Evolutionary conservation across 2,329 filamentous ascomycete species (phyloP), one percentile per base, ranked within the genome.

Genomic region (Colletotrichum costaricense): DNA sequence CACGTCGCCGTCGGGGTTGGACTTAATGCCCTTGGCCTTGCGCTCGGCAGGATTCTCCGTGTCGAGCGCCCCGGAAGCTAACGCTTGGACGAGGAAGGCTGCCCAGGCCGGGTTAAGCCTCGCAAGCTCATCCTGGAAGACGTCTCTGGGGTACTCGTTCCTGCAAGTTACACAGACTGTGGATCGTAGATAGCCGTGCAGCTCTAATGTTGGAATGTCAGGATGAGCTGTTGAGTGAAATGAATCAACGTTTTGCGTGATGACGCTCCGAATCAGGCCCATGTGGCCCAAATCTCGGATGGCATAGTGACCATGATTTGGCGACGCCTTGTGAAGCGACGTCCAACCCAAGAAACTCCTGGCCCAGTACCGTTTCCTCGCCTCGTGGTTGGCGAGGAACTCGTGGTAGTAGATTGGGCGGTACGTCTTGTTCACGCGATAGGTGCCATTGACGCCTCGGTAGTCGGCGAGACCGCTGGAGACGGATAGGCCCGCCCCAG

Each of bases 201-300:
- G 88, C 82, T 98, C 96, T 58, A 97, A 86, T 11, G 94, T 97
- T 6, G 90, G 88, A 56, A 95, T 83, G 11, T 86, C 80, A 0
- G 95, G 94, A 81, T 98, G 95, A 1, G 95, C 93, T 72, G 85
- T 84, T 2, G 89, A 87, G 82, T 99, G 97, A 81, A 99, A 97
- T 2, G 95, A 98, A 84, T 99, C 97, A 64, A 99, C 97, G 80
- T 98, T 98, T 81, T 99, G 97, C 54, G 97, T 98, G 77, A 99
- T 91, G 72, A 98, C 94, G 66, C 86, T 90, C 70, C 88, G 89
- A 55, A 98, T 86, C 63, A 95, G 83, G 2, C 95, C 95, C 76
- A 97, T 85, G 5, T 88, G 83, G 3, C 91, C 93, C 46, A 98
- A 85, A 75, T 93, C 88, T 65, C 90, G 88, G 69, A 98, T 89